Conservation (phyloP, 306 rosid genomes). For the Carpinus fangiana region DNA sequence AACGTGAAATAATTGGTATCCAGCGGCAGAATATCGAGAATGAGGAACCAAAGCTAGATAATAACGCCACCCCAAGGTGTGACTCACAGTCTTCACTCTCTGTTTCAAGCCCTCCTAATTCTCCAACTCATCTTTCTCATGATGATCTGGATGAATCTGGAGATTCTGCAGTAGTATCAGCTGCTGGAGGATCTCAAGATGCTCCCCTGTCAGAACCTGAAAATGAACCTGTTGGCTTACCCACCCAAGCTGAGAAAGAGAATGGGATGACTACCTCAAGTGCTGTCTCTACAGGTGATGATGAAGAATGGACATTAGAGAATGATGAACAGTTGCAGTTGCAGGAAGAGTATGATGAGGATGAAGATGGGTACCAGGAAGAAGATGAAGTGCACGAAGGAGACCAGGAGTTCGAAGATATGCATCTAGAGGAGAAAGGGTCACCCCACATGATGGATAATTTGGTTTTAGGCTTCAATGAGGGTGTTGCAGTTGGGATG, state of each 20-base stretch:
- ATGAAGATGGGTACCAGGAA: conserved; percentile 83
- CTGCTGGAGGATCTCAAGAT: conserved; percentile 49
- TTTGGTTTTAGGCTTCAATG: conserved; percentile 85
- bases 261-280: conserved; percentile 39
- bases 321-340: conserved; percentile 76
- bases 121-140: conserved; percentile 93
- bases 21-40: conserved; percentile 49
- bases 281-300: conserved; percentile 61
- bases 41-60: conserved; percentile 48
- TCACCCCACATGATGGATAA: conserved; percentile 76
- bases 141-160: conserved; percentile 87
- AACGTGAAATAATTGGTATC: conserved; percentile 48
- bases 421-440: conserved; percentile 72
- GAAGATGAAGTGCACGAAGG: conserved; percentile 93
- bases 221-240: conserved; percentile 40
- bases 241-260: conserved; percentile 46
- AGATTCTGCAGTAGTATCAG: conserved; percentile 55
- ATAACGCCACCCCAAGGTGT: conserved; percentile 54
- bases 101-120: conserved; percentile 89
- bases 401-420: conserved; percentile 56
- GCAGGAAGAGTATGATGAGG: conserved; percentile 97
- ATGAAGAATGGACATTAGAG: conserved; percentile 88
- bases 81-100: conserved; percentile 97
- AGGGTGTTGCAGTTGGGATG: conserved; percentile 96
- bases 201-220: conserved; percentile 40